Percentiles rank a stretch among this genome's conserved stretches.
phyloP scores from a whole-genome alignment of 2,329 filamentous ascomycete species.

The Pyrenochaeta sp. region DNA sequence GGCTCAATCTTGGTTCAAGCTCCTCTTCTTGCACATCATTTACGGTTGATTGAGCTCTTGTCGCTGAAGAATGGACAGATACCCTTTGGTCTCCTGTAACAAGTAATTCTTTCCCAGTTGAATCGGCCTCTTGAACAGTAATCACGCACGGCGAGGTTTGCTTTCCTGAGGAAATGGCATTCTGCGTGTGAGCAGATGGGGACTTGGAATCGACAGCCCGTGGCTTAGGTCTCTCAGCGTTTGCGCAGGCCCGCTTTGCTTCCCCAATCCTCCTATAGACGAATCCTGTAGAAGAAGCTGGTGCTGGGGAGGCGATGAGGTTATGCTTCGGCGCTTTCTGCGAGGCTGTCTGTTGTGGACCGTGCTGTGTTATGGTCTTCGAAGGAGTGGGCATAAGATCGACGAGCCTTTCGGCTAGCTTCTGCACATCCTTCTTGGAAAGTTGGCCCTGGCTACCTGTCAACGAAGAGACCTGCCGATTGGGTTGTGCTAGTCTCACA shows the following conservation, averaged over 20 bases:
- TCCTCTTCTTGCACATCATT: background rate
- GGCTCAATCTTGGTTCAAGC: slow-evolving; percentile 5
- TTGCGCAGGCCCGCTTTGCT: slow-evolving; percentile 10
- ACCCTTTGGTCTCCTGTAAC: background rate
- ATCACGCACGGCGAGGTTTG: background rate
- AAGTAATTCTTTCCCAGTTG: background rate
- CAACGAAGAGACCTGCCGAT: slow-evolving; percentile 5
- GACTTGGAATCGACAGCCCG: slow-evolving; percentile 36
- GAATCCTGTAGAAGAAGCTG: slow-evolving; percentile 37
- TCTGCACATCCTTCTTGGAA: slow-evolving; percentile 16
- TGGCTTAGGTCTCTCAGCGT: slow-evolving; percentile 21
- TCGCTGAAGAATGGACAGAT: background rate
- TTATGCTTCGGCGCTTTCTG: slow-evolving; percentile 12
- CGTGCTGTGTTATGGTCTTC: background rate
- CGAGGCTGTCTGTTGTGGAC: background rate
- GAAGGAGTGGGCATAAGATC: background rate
- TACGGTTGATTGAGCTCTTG: background rate
- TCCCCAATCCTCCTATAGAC: slow-evolving; percentile 31
- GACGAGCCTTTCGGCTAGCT: slow-evolving; percentile 23
- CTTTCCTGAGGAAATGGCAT: background rate
- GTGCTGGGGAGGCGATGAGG: slow-evolving; percentile 31
- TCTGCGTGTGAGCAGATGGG: slow-evolving; percentile 19
- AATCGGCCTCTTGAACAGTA: background rate
- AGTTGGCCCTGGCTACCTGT: slow-evolving; percentile 1
- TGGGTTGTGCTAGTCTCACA: background rate